A percentile compares a stretch with the other conserved stretches of the same genome.
phyloP scores from a whole-genome alignment of 75 land plant species.

The Selaginella tamariscina region DNA sequence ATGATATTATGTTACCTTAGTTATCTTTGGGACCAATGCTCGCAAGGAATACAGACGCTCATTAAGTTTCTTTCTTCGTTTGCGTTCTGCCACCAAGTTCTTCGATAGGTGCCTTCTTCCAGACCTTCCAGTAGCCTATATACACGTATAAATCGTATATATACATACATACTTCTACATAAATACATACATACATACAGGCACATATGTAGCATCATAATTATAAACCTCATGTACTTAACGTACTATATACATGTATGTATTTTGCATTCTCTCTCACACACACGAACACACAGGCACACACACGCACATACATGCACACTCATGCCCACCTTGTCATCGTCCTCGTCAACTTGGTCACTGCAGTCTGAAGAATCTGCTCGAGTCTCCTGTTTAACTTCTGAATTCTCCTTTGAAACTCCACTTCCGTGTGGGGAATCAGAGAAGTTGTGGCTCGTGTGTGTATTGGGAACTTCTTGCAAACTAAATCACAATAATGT shows the following conservation, averaged over 20 bases:
- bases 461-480: not conserved
- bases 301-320: too few relatives aligned
- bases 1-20: conserved; percentile 45
- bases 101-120: conserved; percentile 65
- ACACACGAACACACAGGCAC: too few relatives aligned
- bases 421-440: conserved; percentile 31
- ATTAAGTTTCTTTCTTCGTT: conserved; percentile 80
- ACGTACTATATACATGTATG: too few relatives aligned
- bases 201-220: too few relatives aligned
- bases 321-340: too few relatives aligned
- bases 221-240: too few relatives aligned
- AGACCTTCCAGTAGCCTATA: conserved; percentile 27
- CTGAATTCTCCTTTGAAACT: conserved; percentile 28
- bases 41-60: conserved; percentile 57
- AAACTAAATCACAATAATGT: not conserved
- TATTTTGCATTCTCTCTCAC: too few relatives aligned
- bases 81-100: conserved; percentile 83
- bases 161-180: too few relatives aligned
- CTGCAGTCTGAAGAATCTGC: conserved; percentile 61
- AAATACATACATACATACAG: too few relatives aligned
- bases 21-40: conserved; percentile 77
- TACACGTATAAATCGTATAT: too few relatives aligned
- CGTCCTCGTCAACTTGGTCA: conserved; percentile 77
- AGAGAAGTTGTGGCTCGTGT: not conserved
- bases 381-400: conserved; percentile 35